These are phyloP conservation scores for Pestalotiopsis sp. DNA, from an alignment of 2,329 filamentous ascomycete species.

Conservation along the genomic window DNA sequence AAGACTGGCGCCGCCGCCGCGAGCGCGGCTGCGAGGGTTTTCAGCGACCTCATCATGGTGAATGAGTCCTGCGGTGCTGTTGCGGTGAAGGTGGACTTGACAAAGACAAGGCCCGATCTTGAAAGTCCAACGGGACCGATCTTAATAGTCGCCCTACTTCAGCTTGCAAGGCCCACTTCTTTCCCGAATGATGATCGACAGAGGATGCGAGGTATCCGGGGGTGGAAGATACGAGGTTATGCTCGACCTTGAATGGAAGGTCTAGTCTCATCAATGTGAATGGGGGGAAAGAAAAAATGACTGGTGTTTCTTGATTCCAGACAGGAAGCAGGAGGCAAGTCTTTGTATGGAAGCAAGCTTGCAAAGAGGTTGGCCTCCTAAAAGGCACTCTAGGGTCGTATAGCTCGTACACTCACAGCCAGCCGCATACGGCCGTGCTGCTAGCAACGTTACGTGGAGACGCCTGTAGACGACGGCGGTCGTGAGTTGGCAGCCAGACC, in stretches of 20 bases:
- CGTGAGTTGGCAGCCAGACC: background rate
- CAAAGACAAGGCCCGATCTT: background rate
- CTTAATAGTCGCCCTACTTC: background rate
- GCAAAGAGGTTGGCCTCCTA: background rate
- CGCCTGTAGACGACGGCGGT: background rate
- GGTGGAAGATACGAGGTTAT: background rate
- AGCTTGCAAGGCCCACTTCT: background rate
- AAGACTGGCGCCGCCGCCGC: conserved; percentile 43
- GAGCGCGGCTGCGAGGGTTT: conserved; percentile 36
- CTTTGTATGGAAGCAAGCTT: background rate
- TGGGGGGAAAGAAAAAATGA: background rate
- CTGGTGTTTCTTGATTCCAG: background rate
- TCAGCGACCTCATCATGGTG: conserved; percentile 19
- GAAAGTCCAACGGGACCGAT: background rate
- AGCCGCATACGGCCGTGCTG: background rate
- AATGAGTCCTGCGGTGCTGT: background rate
- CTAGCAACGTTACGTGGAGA: conserved; percentile 8
- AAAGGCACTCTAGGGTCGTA: background rate
- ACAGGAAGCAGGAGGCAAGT: background rate
- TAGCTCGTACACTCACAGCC: background rate
- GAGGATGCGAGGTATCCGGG: background rate
- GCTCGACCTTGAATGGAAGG: background rate
- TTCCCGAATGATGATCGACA: conserved; percentile 5
- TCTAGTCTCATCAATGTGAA: background rate
- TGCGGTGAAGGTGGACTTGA: background rate